A percentile compares a stretch with the other conserved stretches of the same genome.
phyloP scores from a whole-genome alignment of 2,329 filamentous ascomycete species.

The Cladophialophora yegresii region DNA sequence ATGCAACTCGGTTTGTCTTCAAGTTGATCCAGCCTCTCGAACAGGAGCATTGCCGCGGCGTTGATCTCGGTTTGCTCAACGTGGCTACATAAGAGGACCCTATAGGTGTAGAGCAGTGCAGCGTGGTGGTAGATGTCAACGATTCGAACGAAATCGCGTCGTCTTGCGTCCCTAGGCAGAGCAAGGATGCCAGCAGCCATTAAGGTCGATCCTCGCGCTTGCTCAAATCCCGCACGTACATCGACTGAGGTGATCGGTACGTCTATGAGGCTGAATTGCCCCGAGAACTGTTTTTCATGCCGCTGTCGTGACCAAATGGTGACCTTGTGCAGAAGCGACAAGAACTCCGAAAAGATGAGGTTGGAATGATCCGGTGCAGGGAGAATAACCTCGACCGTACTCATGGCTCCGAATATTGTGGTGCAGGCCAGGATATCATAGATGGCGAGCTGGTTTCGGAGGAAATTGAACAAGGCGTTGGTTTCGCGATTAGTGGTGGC shows the following conservation, averaged over 20 bases:
- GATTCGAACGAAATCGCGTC: slow-evolving; percentile 36
- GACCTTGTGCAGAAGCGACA: slow-evolving; percentile 26
- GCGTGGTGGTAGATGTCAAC: slow-evolving; percentile 39
- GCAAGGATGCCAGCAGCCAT: slow-evolving; percentile 28
- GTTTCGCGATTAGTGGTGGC: slow-evolving; percentile 31
- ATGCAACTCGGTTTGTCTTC: slow-evolving; percentile 33
- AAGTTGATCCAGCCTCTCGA: slow-evolving; percentile 30
- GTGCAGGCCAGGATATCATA: slow-evolving; percentile 32
- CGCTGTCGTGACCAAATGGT: slow-evolving; percentile 21
- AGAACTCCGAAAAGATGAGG: slow-evolving; percentile 30
- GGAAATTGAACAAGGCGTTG: slow-evolving; percentile 29
- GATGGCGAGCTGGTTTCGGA: slow-evolving; percentile 30
- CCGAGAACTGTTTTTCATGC: slow-evolving; percentile 1
- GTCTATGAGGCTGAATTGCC: not conserved
- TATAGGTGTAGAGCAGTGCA: slow-evolving; percentile 37
- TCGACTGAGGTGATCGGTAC: slow-evolving; percentile 19
- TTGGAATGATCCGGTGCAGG: slow-evolving; percentile 28
- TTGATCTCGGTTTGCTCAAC: slow-evolving; percentile 18
- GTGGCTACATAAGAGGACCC: slow-evolving; percentile 27
- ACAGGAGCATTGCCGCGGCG: slow-evolving; percentile 22
- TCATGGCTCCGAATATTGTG: slow-evolving; percentile 24
- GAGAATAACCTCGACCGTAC: slow-evolving; percentile 24
- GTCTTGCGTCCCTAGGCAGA: slow-evolving; percentile 23
- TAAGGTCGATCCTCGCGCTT: slow-evolving; percentile 31
- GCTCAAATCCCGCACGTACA: slow-evolving; percentile 23